Evolutionary conservation across 352 stramenopile genomes (phyloP), one percentile per base, ranked within the genome.

Genomic region (Phytopythium cucurbitacearum): DNA sequence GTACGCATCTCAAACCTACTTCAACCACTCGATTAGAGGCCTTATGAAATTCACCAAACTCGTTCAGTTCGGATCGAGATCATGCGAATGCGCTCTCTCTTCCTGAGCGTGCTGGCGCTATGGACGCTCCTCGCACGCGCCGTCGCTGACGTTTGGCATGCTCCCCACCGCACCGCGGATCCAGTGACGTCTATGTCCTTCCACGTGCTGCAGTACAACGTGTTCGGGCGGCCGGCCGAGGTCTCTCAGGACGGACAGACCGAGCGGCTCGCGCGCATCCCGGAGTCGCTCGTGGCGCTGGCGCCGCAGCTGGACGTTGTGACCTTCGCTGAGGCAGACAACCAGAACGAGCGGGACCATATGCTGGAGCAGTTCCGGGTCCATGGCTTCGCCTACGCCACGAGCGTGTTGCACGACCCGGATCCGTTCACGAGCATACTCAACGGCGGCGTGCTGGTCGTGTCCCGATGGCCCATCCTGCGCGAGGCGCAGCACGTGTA

Each of bases 401-500:
- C 84, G 32, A 73, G 64, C 15, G 74, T 94, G 40, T 64, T 94
- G 39, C 71, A 83, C 55, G 84, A 93, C 49, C 78, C 78, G 15
- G 76, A 93, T 47, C 80, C 83, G 54, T 91, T 93, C 63, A 89
- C 80, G 7, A 92, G 84, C 53, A 51, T 91, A 42, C 43, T 91
- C 39, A 94, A 94, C 38, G 84, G 84, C 42, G 84, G 84, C 35
- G 84, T 94, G 47, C 59, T 91, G 38, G 56, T 94, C 12, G 84
- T 94, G 47, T 91, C 84, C 57, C 87, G 77, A 54, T 94, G 84
- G 84, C 79, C 81, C 0, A 90, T 94, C 44, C 37, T 87, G 21
- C 66, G 75, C 44, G 80, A 94, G 57, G 80, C 72, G 12, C 84
- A 94, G 66, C 81, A 91, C 51, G 65, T 91, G 12, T 94, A 91